phyloP scores from a whole-genome alignment of 2,329 filamentous ascomycete species.

The Fusarium cicatricum region DNA sequence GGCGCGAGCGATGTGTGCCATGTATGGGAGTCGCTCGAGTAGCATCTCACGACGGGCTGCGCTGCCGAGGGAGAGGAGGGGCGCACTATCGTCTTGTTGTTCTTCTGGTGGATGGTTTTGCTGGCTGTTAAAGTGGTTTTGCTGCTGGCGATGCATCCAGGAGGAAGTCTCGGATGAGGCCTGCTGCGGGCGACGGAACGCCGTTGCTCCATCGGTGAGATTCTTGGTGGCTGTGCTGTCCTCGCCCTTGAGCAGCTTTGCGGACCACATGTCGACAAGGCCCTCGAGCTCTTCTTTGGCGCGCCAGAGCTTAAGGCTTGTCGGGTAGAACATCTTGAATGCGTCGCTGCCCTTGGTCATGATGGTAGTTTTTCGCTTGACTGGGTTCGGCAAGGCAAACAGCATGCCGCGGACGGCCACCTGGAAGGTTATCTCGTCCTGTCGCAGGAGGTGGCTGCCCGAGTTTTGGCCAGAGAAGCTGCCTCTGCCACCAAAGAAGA shows the following conservation, averaged over 20 bases:
- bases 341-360: constrained; percentile 64
- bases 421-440: constrained; percentile 95
- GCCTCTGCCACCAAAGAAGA: constrained; percentile 71
- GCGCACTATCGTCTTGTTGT: constrained; percentile 39
- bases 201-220: constrained; percentile 56
- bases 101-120: constrained; percentile 23
- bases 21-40: constrained; percentile 87
- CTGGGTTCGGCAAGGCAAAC: constrained; percentile 85
- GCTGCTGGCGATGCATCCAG: constrained; percentile 48
- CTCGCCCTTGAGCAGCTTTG: constrained; percentile 66
- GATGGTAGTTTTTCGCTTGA: constrained; percentile 70
- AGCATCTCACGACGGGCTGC: constrained; percentile 77
- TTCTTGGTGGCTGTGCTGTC: constrained; percentile 47
- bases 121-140: constrained; percentile 26
- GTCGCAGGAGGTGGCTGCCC: constrained; percentile 78
- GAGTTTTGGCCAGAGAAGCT: constrained; percentile 62
- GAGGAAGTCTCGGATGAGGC: constrained; percentile 38
- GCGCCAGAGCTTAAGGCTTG: constrained; percentile 83
- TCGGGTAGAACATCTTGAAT: constrained; percentile 92
- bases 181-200: constrained; percentile 56
- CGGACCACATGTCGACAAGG: constrained; percentile 74
- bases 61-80: constrained; percentile 67
- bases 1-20: constrained; percentile 69
- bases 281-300: constrained; percentile 83
- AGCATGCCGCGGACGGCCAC: constrained; percentile 86